A percentile compares a stretch with the other conserved stretches of the same genome.
Evolutionary conservation across 148 eudicot species (phyloP).

Genomic region (Rhododendron mucronatum): DNA sequence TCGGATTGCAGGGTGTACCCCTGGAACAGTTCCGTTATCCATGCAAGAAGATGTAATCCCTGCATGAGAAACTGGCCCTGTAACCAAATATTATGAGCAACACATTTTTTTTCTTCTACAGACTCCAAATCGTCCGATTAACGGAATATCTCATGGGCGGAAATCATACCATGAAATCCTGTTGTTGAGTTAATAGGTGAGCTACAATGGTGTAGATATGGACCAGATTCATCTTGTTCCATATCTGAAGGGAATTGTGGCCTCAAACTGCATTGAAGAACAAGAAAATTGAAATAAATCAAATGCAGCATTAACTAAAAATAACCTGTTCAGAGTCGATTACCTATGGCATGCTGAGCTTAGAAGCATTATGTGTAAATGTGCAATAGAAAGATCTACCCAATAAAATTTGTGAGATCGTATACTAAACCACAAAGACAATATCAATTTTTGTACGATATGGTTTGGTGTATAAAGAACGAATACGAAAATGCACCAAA

Average conservation of each 20-base stretch:
- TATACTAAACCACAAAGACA: neutral
- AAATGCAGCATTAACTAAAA: neutral
- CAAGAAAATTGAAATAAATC: slow-evolving; percentile 3
- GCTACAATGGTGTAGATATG: slow-evolving; percentile 36
- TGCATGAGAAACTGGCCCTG: slow-evolving; percentile 44
- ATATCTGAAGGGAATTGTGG: slow-evolving; percentile 36
- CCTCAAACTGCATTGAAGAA: slow-evolving; percentile 37
- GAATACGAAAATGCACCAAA: neutral
- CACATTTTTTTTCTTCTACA: neutral
- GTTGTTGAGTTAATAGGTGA: slow-evolving; percentile 29
- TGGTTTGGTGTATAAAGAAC: neutral
- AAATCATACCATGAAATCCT: slow-evolving; percentile 42
- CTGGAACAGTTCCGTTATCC: slow-evolving; percentile 29
- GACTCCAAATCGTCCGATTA: neutral
- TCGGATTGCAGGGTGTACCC: slow-evolving; percentile 24
- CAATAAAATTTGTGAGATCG: neutral
- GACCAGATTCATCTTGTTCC: slow-evolving; percentile 43
- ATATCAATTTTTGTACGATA: neutral
- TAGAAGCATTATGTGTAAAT: neutral
- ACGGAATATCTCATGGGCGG: neutral
- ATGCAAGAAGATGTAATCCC: slow-evolving; percentile 25
- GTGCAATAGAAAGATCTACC: neutral
- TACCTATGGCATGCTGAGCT: neutral
- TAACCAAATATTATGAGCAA: slow-evolving; percentile 5
- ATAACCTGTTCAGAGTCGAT: neutral